A percentile compares a stretch with the other conserved stretches of the same genome.
These are phyloP conservation scores for Ogataea pignaliae DNA, from an alignment of 805 yeast genomes.

Conservation along the genomic window DNA sequence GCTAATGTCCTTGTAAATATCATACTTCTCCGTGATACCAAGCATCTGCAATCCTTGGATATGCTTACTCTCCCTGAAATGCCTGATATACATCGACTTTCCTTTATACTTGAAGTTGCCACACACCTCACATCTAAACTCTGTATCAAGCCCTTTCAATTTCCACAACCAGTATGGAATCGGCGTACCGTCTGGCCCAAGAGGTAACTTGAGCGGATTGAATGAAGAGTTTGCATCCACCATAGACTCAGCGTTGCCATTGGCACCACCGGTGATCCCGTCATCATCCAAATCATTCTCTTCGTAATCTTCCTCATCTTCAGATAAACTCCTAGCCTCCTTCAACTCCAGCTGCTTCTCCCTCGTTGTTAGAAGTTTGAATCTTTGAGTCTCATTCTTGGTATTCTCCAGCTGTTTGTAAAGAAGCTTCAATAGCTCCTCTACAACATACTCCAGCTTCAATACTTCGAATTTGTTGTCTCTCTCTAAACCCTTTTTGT, in stretches of 20 bases:
- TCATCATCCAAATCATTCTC: slow-evolving; percentile 24
- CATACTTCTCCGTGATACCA: slow-evolving; percentile 53
- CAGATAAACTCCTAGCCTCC: slow-evolving; percentile 31
- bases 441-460: slow-evolving; percentile 35
- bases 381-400: slow-evolving; percentile 57
- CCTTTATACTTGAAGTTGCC: slow-evolving; percentile 74
- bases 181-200: slow-evolving; percentile 87
- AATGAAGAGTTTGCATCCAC: slow-evolving; percentile 23
- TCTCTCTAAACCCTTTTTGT: slow-evolving; percentile 43
- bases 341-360: slow-evolving; percentile 57
- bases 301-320: slow-evolving; percentile 27
- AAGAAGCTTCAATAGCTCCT: slow-evolving; percentile 34
- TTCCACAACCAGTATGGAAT: slow-evolving; percentile 93
- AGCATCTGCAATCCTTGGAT: slow-evolving; percentile 66
- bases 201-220: slow-evolving; percentile 58
- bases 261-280: slow-evolving; percentile 24
- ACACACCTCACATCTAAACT: slow-evolving; percentile 80
- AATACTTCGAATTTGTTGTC: slow-evolving; percentile 3
- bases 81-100: slow-evolving; percentile 62
- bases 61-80: slow-evolving; percentile 71
- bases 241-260: slow-evolving; percentile 19
- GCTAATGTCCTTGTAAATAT: slow-evolving; percentile 58
- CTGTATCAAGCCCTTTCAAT: slow-evolving; percentile 74
- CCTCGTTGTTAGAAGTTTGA: slow-evolving; percentile 61
- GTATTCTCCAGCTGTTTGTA: slow-evolving; percentile 44